phyloP scores from a whole-genome alignment of 1,284 basidiomycete genomes.

The Trichosporon asahii region DNA sequence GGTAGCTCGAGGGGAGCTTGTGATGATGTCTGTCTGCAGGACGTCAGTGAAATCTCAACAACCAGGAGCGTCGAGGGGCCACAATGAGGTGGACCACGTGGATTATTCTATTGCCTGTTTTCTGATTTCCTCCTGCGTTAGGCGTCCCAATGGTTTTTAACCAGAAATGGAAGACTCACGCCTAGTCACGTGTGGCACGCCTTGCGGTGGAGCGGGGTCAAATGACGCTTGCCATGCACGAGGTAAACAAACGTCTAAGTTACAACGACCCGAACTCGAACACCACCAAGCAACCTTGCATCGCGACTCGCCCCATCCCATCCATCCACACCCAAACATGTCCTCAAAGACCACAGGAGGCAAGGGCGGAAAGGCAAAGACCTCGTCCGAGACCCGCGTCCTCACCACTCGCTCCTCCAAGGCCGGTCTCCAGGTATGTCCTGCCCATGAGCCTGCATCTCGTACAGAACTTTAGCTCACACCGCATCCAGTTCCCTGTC shows the following conservation, averaged over 20 bases:
- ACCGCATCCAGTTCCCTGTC: constrained; percentile 42
- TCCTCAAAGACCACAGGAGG: constrained; percentile 50
- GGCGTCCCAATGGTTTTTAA: neutral
- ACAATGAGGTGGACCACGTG: neutral
- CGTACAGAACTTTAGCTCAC: neutral
- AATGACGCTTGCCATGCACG: neutral
- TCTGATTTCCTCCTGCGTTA: neutral
- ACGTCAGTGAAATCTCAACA: constrained; percentile 13
- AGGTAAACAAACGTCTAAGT: constrained; percentile 11
- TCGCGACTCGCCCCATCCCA: constrained; percentile 18
- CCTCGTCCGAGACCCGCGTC: constrained; percentile 51
- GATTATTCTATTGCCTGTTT: constrained; percentile 6
- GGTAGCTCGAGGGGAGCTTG: constrained; percentile 10
- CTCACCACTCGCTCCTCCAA: constrained; percentile 72
- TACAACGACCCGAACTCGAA: constrained; percentile 17
- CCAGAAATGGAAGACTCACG: no score
- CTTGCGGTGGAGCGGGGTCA: neutral
- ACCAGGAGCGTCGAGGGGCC: neutral
- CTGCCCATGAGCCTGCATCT: neutral
- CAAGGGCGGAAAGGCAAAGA: constrained; percentile 55
- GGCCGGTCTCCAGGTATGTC: constrained; percentile 74
- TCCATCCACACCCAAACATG: constrained; percentile 33
- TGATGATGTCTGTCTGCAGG: constrained; percentile 6
- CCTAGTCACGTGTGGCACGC: neutral
- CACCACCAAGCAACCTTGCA: constrained; percentile 17